Evolutionary conservation across 352 stramenopile species (phyloP), one percentile per base, ranked within the genome.

Genomic region (Pythium phragmiticola): DNA sequence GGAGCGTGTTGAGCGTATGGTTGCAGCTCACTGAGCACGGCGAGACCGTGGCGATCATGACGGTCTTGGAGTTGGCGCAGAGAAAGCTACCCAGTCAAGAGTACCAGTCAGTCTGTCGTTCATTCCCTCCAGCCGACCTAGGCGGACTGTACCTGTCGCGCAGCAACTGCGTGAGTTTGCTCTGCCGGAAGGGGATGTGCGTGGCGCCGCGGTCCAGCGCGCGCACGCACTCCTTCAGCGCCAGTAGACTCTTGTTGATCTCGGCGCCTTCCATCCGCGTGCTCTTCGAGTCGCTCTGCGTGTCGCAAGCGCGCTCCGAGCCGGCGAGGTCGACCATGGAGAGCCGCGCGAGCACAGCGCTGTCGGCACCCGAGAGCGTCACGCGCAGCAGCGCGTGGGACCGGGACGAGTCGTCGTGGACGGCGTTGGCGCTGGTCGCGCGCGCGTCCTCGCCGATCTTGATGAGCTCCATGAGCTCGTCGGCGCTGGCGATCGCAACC

Each of bases 191-290:
- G 13, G 95, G 95, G 53, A 98, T 94, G 63, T 98, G 93, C 7
- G 60, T 85, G 21, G 69, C 82, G 60, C 80, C 82, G 41, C 90
- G 85, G 47, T 97, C 89, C 34, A 98, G 65, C n/a, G 94, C 92
- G n/a, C 96, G 88, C 65, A 99, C 97, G 34, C 96, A 97, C 70
- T 99, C 96, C 67, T 99, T 99, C 7, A 99, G 76, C n/a, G 96
- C 95, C 41, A 99, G 73, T 19, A 99, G 71, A 30, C 87, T 98
- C 52, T 97, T 99, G 76, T 99, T 99, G 72, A 98, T 99, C 69
- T 99, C 96, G 8, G 96, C 94, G 34, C 95, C 95, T 80, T 99
- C 96, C 74, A 98, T 88, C 7, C 96, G 76, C 8, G 94, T 98
- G 36, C 83, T 92, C 57, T 94, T 94, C 52, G 73, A 70, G 63